Conservation (phyloP, 2,329 filamentous ascomycete genomes). For the Venturiaceae sp. region DNA sequence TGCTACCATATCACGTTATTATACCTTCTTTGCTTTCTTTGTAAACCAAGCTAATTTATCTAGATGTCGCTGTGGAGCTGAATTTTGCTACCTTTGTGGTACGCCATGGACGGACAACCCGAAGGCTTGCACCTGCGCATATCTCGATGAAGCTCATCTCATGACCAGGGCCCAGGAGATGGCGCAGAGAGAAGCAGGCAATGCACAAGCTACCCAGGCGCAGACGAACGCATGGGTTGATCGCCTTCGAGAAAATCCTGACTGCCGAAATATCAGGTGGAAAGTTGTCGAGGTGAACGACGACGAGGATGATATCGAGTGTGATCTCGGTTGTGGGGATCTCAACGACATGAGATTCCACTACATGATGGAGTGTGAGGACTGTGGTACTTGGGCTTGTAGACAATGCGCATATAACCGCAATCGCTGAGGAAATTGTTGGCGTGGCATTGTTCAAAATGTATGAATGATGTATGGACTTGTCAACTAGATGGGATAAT, state of each 20-base stretch:
- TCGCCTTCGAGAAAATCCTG: not conserved
- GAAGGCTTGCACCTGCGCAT: slow-evolving; percentile 16
- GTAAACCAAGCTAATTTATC: not conserved
- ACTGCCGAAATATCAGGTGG: not conserved
- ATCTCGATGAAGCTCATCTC: slow-evolving; percentile 14
- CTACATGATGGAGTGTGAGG: not conserved
- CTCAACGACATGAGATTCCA: not conserved
- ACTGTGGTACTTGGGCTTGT: not conserved
- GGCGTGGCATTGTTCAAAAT: not conserved
- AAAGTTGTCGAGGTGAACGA: not conserved
- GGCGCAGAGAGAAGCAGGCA: not conserved
- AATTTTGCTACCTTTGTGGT: slow-evolving; percentile 22
- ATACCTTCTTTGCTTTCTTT: no score
- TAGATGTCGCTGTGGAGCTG: slow-evolving; percentile 17
- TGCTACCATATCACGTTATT: slow-evolving; percentile 7
- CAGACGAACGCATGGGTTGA: not conserved
- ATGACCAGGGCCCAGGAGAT: not conserved
- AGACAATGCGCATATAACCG: not conserved
- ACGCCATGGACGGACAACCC: no score
- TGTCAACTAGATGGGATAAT: not conserved
- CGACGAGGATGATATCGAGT: not conserved
- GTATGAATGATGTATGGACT: not conserved
- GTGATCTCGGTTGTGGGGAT: not conserved
- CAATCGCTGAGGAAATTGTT: not conserved
- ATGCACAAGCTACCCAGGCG: not conserved